A percentile compares a stretch with the other conserved stretches of the same genome.
These are phyloP conservation scores for Lyophyllum decastes DNA, from an alignment of 768 basidiomycete genomes.

Conservation along the genomic window DNA sequence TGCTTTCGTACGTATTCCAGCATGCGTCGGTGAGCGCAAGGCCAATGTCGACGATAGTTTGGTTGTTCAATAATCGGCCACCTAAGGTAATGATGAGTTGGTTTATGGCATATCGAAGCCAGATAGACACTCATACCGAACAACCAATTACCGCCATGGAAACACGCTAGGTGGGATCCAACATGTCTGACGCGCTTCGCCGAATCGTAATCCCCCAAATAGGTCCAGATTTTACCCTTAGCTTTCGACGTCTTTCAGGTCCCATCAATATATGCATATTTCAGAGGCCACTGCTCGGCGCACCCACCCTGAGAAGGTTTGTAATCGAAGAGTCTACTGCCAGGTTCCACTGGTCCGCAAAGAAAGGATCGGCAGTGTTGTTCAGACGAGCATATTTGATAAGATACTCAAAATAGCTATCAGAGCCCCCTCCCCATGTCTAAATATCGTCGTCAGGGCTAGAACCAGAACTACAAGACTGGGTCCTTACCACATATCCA, in stretches of 20 bases:
- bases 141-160: constrained; percentile 76
- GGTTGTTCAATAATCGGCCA: constrained; percentile 67
- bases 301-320: constrained; percentile 52
- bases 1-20: constrained; percentile 79
- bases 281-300: not conserved
- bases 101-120: not conserved
- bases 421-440: constrained; percentile 73
- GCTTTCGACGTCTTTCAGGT: constrained; percentile 62
- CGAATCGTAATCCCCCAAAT: constrained; percentile 66
- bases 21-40: constrained; percentile 70
- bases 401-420: constrained; percentile 79
- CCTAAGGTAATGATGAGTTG: constrained; percentile 34
- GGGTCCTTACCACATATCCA: constrained; percentile 50
- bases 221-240: constrained; percentile 46
- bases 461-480: not conserved
- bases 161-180: constrained; percentile 76
- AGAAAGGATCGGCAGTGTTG: constrained; percentile 64
- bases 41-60: constrained; percentile 65
- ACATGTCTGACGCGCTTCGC: constrained; percentile 51
- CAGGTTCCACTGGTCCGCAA: constrained; percentile 64
- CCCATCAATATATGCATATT: not conserved
- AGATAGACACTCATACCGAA: constrained; percentile 41
- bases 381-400: constrained; percentile 72
- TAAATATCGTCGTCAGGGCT: constrained; percentile 9
- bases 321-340: constrained; percentile 74